These are phyloP conservation scores for Dryas alaskensis DNA, from an alignment of 306 rosid species.

Conservation along the genomic window DNA sequence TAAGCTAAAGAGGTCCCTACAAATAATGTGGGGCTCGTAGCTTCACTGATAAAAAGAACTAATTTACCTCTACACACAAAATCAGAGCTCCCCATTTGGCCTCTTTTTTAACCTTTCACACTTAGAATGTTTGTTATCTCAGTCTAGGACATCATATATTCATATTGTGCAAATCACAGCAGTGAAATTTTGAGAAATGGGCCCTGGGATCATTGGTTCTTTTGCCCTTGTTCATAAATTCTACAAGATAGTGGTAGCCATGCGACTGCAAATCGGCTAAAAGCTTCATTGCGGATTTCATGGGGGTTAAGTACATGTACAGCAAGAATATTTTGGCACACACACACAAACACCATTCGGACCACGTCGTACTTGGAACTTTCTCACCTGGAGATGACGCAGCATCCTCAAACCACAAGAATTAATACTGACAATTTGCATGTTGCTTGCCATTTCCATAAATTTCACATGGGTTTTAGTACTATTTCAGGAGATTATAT, in stretches of 20 bases:
- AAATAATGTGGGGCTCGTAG: too few species aligned
- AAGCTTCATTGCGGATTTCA: conserved; percentile 4
- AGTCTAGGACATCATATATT: too few species aligned
- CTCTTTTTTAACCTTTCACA: too few species aligned
- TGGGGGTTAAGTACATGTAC: not conserved
- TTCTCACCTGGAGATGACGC: conserved; percentile 11
- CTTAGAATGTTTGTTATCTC: too few species aligned
- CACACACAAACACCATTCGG: not conserved
- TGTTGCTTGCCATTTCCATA: conserved; percentile 9
- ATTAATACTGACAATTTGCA: not conserved
- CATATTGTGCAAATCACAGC: too few species aligned
- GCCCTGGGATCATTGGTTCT: not conserved
- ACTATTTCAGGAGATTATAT: not conserved
- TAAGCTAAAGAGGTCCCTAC: not conserved
- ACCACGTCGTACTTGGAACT: not conserved
- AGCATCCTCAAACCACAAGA: conserved; percentile 8
- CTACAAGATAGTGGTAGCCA: conserved; percentile 7
- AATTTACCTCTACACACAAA: too few species aligned
- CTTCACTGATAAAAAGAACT: too few species aligned
- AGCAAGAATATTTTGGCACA: too few species aligned
- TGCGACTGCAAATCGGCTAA: not conserved
- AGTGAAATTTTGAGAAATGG: too few species aligned
- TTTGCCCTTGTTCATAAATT: not conserved
- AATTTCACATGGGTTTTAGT: conserved; percentile 1
- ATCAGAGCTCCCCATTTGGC: too few species aligned